A percentile compares a stretch with the other conserved stretches of the same genome.
Conservation (phyloP, 192 early-diverging fungal species). For the Entomortierella beljakovae region DNA sequence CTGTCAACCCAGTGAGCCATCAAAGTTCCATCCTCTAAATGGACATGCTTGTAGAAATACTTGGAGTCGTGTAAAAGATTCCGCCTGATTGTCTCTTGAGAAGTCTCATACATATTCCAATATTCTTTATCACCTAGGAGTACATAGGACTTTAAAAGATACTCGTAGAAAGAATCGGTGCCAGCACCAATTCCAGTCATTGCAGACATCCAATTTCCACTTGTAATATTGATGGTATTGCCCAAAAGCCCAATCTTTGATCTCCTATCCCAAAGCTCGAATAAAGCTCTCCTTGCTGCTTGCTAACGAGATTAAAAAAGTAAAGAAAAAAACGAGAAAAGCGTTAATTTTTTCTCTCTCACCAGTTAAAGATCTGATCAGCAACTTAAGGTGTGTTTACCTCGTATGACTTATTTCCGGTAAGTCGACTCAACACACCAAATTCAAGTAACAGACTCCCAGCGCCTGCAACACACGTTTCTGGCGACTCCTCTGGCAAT, state of each 20-base stretch:
- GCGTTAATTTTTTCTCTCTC: neutral
- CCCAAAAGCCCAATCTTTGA: slow-evolving; percentile 85
- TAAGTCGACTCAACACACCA: slow-evolving; percentile 88
- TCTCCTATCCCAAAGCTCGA: slow-evolving; percentile 81
- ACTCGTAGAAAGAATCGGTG: slow-evolving; percentile 94
- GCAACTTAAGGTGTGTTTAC: slow-evolving; percentile 19
- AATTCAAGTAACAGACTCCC: slow-evolving; percentile 95
- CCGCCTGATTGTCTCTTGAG: slow-evolving; percentile 76
- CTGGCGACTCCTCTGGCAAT: slow-evolving; percentile 68
- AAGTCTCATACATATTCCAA: slow-evolving; percentile 76
- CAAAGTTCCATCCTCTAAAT: slow-evolving; percentile 77
- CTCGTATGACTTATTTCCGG: slow-evolving; percentile 84
- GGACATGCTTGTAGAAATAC: slow-evolving; percentile 89
- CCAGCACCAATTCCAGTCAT: slow-evolving; percentile 89
- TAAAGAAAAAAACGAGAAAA: slow-evolving; percentile 1
- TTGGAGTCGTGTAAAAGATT: slow-evolving; percentile 76
- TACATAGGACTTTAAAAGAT: slow-evolving; percentile 89
- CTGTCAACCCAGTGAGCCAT: slow-evolving; percentile 87
- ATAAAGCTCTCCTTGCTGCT: slow-evolving; percentile 74
- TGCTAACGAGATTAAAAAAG: slow-evolving; percentile 42
- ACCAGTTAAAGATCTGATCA: neutral
- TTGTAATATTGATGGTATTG: slow-evolving; percentile 80
- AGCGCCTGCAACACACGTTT: slow-evolving; percentile 89
- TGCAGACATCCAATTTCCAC: slow-evolving; percentile 76
- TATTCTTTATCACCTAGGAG: slow-evolving; percentile 89